These are phyloP conservation scores for Colletotrichum simmondsii DNA, from an alignment of 2,329 filamentous ascomycete genomes.

Conservation along the genomic window DNA sequence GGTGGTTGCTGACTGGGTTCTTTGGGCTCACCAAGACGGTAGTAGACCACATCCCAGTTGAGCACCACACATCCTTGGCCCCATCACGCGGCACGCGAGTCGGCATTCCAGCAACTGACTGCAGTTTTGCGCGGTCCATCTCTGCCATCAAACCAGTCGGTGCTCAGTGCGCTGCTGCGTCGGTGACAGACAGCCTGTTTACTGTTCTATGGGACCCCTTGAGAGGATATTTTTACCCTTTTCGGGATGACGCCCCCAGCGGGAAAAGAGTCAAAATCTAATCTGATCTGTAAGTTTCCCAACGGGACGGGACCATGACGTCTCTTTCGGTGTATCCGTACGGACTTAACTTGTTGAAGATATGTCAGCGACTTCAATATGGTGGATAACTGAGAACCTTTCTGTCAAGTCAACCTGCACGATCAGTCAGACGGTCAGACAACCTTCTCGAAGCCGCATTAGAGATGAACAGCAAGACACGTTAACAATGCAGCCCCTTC, in stretches of 20 bases:
- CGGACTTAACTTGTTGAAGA: too few relatives aligned
- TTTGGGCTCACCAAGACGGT: background rate
- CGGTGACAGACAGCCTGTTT: background rate
- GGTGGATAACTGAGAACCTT: background rate
- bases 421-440: too few relatives aligned
- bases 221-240: constrained; percentile 13
- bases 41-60: background rate
- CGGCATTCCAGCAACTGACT: background rate
- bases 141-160: background rate
- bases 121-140: background rate
- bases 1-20: background rate
- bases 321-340: background rate
- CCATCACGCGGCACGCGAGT: background rate
- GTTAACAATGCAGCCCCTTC: background rate
- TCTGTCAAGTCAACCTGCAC: background rate
- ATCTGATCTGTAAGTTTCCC: background rate
- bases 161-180: background rate
- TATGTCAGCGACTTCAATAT: too few relatives aligned
- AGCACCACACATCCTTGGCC: background rate
- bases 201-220: background rate
- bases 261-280: background rate
- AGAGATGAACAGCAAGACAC: background rate
- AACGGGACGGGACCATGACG: background rate
- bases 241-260: background rate
- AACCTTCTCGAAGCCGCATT: too few relatives aligned